Evolutionary conservation across 202 grass and related monocot species (phyloP), one percentile per base, ranked within the genome.

Genomic region (Panicum virgatum): DNA sequence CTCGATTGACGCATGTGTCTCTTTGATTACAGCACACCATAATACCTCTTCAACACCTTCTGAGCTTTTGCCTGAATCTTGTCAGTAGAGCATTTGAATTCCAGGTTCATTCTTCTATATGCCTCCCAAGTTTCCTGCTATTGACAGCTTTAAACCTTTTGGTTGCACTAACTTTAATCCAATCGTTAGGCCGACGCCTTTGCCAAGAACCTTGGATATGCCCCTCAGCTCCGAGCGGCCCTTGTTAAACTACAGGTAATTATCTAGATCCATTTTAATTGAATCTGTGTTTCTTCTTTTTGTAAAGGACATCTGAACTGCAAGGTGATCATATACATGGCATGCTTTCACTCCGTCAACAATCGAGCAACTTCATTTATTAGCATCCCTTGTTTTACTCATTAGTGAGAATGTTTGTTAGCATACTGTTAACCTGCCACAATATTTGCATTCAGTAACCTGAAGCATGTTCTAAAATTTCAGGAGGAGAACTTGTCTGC

Each of bases 401-500:
- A 66, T 48, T 51, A 6, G 23, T 54, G 10, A 70, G 12, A n/a
- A 9, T 72, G 14, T 36, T 71, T 23, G 32, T 37, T 79, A 6
- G 5, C 39, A 58, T 79, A 36, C 5, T 38, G 11, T 73, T 20
- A 72, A 66, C 47, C 6, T 23, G 20, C 46, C 23, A 45, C 2
- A 59, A 66, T 2, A 36, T 73, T 80, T 72, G 59, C 37, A 62
- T 46, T n/a, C 37, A 36, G 32, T 86, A 58, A 80, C 22, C 67
- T 76, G 32, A 63, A 57, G 38, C 20, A 12, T 84, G 9, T 36
- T 69, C 26, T 12, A 42, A 83, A 56, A 77, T 83, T 88, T 73
- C 86, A 99, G 97, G 97, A 96, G 86, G 97, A 99, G 86, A 99
- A 96, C 86, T 78, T 99, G 71, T 96, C 97, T 42, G 93, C 91